Conservation (phyloP, 371 early-diverging fungal species). For the Funneliformis caledonium region DNA sequence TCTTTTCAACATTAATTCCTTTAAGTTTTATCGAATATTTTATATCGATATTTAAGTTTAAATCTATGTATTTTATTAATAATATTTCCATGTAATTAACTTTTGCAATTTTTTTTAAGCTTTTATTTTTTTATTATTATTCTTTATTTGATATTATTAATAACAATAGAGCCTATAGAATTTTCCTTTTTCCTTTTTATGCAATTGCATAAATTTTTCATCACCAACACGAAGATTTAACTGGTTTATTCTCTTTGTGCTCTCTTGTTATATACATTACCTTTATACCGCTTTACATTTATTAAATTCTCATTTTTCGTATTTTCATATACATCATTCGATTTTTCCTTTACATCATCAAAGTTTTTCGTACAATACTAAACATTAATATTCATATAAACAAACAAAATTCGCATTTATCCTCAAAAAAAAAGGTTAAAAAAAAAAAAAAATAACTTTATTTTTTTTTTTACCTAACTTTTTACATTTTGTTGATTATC, state of each 20-base stretch:
- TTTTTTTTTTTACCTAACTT: no score
- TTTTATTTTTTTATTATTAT: background rate
- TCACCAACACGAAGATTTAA: slow-evolving; percentile 7
- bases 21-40: background rate
- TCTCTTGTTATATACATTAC: slow-evolving; percentile 1
- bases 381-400: background rate
- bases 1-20: background rate
- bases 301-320: background rate
- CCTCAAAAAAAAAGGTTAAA: background rate
- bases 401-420: background rate
- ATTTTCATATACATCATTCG: background rate
- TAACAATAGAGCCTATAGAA: background rate
- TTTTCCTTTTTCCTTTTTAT: background rate
- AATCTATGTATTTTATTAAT: background rate
- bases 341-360: background rate
- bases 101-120: background rate
- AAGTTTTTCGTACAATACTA: background rate
- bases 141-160: background rate
- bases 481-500: no score
- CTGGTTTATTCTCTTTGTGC: slow-evolving; percentile 24
- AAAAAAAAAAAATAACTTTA: no score
- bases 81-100: background rate
- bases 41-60: background rate
- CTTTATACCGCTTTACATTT: background rate
- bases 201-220: background rate